Conservation (phyloP, 2,329 filamentous ascomycete genomes). For the Claviceps sp. region DNA sequence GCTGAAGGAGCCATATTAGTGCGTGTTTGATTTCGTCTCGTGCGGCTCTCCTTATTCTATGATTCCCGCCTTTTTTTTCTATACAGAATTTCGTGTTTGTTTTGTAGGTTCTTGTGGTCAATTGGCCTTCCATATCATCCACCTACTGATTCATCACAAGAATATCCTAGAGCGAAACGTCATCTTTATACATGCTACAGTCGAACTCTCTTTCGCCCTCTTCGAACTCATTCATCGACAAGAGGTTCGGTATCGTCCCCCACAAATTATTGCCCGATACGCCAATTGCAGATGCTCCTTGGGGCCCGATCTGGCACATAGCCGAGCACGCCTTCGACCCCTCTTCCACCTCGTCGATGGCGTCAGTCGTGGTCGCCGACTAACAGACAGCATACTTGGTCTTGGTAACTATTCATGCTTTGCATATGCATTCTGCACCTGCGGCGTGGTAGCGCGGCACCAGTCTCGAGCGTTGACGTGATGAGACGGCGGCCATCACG, state of each 20-base stretch:
- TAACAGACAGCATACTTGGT: background rate
- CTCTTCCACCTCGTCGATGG: background rate
- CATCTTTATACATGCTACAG: background rate
- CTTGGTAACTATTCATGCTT: rapidly evolving
- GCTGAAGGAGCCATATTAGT: conserved; percentile 12
- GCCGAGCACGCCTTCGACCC: background rate
- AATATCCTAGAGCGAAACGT: background rate
- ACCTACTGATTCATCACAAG: background rate
- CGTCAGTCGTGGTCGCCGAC: background rate
- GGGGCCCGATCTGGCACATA: background rate
- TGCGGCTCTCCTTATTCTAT: background rate
- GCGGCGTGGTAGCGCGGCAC: background rate
- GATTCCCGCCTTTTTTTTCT: too few species aligned
- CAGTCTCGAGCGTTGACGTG: conserved; percentile 5
- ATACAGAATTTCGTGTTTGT: too few species aligned
- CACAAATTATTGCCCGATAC: conserved; percentile 1
- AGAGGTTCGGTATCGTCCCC: background rate
- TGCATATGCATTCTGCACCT: too few species aligned
- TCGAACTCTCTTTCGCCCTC: background rate
- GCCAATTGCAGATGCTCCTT: background rate
- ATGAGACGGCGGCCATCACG: conserved; percentile 10
- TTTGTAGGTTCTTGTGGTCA: too few species aligned
- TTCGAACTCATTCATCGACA: background rate
- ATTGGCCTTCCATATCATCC: too few species aligned
- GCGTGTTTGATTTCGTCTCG: conserved; percentile 1